Conservation (phyloP, 208 protist species). For the Crithidia fasciculata region DNA sequence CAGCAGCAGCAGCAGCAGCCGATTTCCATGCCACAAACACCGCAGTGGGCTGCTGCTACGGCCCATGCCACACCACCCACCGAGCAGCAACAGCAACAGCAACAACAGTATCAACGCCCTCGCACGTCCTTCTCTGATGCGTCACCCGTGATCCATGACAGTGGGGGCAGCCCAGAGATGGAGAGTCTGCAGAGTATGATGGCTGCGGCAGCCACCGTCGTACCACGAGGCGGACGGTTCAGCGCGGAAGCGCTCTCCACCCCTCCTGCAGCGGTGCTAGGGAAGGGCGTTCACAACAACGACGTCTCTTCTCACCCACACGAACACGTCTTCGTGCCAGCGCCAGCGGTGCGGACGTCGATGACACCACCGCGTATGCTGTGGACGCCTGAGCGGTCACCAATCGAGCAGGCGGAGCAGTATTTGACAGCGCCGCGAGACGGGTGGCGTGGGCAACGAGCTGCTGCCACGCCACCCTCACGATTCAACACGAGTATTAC, state of each 20-base stretch:
- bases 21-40: background rate
- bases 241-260: too few species aligned
- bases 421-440: too few species aligned
- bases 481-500: too few species aligned
- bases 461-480: too few species aligned
- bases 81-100: background rate
- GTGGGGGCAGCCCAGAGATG: background rate
- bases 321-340: background rate
- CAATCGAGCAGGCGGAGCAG: background rate
- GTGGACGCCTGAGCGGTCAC: background rate
- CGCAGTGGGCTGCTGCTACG: too few species aligned
- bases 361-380: background rate
- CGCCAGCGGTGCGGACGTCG: background rate
- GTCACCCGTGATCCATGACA: too few species aligned
- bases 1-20: slow-evolving; percentile 1
- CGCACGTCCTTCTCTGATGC: background rate
- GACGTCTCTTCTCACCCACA: background rate
- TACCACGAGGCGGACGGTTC: background rate
- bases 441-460: too few species aligned
- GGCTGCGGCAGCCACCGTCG: background rate
- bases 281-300: background rate
- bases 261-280: background rate
- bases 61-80: background rate
- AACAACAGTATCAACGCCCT: background rate
- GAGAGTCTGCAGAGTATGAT: background rate